Conservation (phyloP, 805 yeast genomes). For the Candida verbasci region DNA sequence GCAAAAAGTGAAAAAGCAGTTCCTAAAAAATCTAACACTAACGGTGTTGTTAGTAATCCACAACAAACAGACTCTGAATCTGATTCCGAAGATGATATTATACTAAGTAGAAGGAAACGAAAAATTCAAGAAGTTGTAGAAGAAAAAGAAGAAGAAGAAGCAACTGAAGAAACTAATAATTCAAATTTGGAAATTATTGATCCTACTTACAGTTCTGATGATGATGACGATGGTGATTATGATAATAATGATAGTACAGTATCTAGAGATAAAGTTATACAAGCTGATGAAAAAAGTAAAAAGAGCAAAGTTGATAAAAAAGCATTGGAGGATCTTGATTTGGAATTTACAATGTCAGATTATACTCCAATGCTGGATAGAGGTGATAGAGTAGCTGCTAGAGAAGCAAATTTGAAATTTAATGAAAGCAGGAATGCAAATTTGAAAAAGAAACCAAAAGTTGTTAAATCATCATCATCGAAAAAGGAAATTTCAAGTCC, state of each 20-base stretch:
- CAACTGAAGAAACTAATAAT: neutral
- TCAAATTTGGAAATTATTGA: constrained; percentile 1
- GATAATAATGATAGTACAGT: neutral
- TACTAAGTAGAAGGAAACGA: constrained; percentile 1
- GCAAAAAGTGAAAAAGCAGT: constrained; percentile 13
- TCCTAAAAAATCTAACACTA: constrained; percentile 21
- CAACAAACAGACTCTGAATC: neutral
- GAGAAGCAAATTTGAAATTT: constrained; percentile 1
- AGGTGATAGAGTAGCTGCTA: constrained; percentile 1
- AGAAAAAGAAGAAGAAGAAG: neutral
- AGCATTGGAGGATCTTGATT: neutral
- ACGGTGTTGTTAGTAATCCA: constrained; percentile 1
- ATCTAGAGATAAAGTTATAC: neutral
- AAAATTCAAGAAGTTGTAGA: neutral
- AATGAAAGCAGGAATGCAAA: neutral
- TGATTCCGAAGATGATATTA: constrained; percentile 4
- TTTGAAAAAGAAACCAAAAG: constrained; percentile 1
- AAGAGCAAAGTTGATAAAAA: neutral
- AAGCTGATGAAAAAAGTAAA: neutral
- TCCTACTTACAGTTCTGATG: neutral
- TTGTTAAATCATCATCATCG: neutral
- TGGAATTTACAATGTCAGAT: constrained; percentile 6
- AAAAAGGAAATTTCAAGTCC: neutral
- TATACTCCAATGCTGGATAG: constrained; percentile 1
- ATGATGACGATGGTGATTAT: neutral